A percentile compares a stretch with the other conserved stretches of the same genome.
Conservation (phyloP, 331 rosid species). For the Erythrophleum ivorense region DNA sequence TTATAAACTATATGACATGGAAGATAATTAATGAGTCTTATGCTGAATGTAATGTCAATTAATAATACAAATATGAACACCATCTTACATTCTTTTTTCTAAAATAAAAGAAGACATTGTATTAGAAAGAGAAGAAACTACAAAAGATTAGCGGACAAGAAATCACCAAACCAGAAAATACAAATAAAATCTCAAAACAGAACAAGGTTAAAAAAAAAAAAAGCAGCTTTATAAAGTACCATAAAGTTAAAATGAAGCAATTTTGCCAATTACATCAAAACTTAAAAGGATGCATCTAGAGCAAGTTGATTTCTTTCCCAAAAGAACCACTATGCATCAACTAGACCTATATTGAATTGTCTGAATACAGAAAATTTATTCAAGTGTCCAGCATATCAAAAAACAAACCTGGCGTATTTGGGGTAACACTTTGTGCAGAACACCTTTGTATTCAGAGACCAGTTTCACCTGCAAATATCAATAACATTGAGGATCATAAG, state of each 20-base stretch:
- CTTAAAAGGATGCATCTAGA: neutral
- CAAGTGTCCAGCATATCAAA: conserved; percentile 30
- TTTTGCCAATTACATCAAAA: conserved; percentile 15
- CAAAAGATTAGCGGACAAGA: neutral
- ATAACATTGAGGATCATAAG: conserved; percentile 29
- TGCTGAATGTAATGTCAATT: neutral
- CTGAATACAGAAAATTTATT: conserved; percentile 24
- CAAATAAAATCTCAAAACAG: too few relatives aligned
- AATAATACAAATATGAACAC: conserved; percentile 9
- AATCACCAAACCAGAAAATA: too few relatives aligned
- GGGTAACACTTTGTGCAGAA: conserved; percentile 78
- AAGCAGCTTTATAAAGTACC: too few relatives aligned
- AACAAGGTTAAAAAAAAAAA: too few relatives aligned
- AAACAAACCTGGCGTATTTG: conserved; percentile 73
- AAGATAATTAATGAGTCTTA: neutral
- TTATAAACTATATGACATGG: conserved; percentile 14
- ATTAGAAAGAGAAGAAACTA: too few relatives aligned
- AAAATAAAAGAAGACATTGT: too few relatives aligned
- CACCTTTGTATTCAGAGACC: conserved; percentile 72
- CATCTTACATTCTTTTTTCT: neutral
- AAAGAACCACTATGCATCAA: conserved; percentile 19
- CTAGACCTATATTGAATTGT: conserved; percentile 1
- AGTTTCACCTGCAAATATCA: conserved; percentile 66
- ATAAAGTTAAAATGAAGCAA: neutral
- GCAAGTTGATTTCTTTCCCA: conserved; percentile 5